These are phyloP conservation scores for Calonectria hawksworthii DNA, from an alignment of 2,329 filamentous ascomycete species.

Conservation along the genomic window DNA sequence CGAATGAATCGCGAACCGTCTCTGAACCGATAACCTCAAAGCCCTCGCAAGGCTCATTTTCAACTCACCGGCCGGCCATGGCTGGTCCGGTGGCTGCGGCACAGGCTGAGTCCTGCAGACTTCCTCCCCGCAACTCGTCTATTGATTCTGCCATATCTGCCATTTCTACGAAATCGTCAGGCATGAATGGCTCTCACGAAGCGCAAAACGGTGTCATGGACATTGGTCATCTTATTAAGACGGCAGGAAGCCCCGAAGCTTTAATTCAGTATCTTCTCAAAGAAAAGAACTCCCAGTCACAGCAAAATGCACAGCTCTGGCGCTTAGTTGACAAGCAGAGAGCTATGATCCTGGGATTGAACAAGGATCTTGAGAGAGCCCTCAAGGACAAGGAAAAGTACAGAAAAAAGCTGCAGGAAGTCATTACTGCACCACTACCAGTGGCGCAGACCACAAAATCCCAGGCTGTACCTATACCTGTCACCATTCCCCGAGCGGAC, in stretches of 20 bases:
- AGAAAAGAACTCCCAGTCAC: slow-evolving; percentile 89
- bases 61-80: slow-evolving; percentile 59
- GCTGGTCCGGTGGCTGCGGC: slow-evolving; percentile 60
- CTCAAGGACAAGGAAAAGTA: slow-evolving; percentile 97
- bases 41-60: slow-evolving; percentile 57
- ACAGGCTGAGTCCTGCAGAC: slow-evolving; percentile 56
- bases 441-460: slow-evolving; percentile 31
- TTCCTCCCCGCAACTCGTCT: slow-evolving; percentile 80
- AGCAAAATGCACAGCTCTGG: slow-evolving; percentile 95
- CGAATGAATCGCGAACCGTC: slow-evolving; percentile 66
- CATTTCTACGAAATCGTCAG: slow-evolving; percentile 72
- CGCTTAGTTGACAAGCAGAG: slow-evolving; percentile 96
- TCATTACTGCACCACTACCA: slow-evolving; percentile 59
- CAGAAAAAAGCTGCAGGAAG: slow-evolving; percentile 88
- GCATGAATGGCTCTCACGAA: slow-evolving; percentile 70
- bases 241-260: slow-evolving; percentile 90
- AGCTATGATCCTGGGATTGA: slow-evolving; percentile 91
- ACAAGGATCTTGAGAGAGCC: slow-evolving; percentile 92
- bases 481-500: slow-evolving; percentile 42
- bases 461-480: slow-evolving; percentile 20
- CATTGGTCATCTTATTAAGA: slow-evolving; percentile 82
- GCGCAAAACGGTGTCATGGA: slow-evolving; percentile 76
- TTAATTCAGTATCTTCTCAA: slow-evolving; percentile 90
- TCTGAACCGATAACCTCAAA: slow-evolving; percentile 60
- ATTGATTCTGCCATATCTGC: slow-evolving; percentile 94